Conservation (phyloP, 306 rosid genomes). For the Elaeagnus macrophylla region DNA sequence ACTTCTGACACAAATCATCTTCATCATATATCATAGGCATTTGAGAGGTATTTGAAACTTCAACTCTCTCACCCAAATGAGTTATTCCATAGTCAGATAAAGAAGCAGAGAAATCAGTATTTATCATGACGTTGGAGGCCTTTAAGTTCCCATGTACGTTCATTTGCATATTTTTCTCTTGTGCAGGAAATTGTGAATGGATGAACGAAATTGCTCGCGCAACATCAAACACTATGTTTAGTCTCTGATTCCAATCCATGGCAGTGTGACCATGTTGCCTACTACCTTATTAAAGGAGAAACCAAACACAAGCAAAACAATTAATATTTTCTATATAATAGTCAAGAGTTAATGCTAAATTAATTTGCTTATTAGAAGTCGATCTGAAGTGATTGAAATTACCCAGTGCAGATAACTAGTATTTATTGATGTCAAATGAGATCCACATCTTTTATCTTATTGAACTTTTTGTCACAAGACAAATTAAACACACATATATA, state of each 20-base stretch:
- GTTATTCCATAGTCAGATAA: constrained; percentile 18
- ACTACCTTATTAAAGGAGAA: constrained; percentile 7
- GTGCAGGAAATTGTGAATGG: constrained; percentile 9
- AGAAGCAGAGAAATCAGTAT: constrained; percentile 18
- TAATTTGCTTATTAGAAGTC: background rate
- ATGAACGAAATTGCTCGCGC: constrained; percentile 13
- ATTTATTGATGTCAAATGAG: no score
- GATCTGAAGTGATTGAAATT: background rate
- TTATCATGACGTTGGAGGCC: constrained; percentile 17
- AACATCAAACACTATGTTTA: constrained; percentile 12
- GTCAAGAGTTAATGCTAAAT: no score
- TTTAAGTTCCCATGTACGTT: constrained; percentile 20
- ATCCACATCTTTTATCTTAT: no score
- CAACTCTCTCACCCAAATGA: constrained; percentile 12
- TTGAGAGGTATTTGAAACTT: background rate
- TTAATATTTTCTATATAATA: no score
- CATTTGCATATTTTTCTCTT: constrained; percentile 12
- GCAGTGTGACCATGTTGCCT: constrained; percentile 20
- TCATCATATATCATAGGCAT: background rate
- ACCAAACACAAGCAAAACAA: background rate
- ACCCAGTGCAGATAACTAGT: no score
- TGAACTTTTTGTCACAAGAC: background rate
- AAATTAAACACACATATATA: background rate
- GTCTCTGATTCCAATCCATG: constrained; percentile 25
- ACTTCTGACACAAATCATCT: constrained; percentile 7